These are phyloP conservation scores for Pseudotsuga menziesii DNA, from an alignment of 75 land plant genomes.

Conservation along the genomic window DNA sequence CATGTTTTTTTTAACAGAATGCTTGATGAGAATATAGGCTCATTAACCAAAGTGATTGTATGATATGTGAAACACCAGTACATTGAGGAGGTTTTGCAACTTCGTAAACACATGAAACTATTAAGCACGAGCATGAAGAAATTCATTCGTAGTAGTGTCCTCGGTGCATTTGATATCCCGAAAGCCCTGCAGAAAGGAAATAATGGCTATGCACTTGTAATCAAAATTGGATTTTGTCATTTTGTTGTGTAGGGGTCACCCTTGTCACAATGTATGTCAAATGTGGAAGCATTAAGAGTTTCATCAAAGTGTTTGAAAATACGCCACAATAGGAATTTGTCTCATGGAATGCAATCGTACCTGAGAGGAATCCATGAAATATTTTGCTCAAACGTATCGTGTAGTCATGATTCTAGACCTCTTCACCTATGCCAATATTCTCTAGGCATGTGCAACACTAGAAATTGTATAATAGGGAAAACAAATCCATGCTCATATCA, in stretches of 20 bases:
- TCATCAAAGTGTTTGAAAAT: conserved; percentile 27
- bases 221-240: conserved; percentile 21
- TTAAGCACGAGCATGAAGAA: conserved; percentile 3
- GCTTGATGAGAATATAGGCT: conserved; percentile 49
- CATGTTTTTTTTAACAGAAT: conserved; percentile 38
- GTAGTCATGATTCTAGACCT: conserved; percentile 17
- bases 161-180: conserved; percentile 27
- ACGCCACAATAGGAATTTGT: conserved; percentile 29
- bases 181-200: conserved; percentile 12
- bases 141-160: conserved; percentile 20
- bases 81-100: conserved; percentile 14
- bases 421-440: conserved; percentile 30
- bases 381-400: conserved; percentile 35
- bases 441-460: conserved; percentile 31
- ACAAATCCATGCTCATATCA: not conserved
- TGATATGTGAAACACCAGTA: conserved; percentile 21
- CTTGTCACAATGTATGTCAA: conserved; percentile 43
- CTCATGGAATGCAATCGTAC: conserved; percentile 45
- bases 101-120: conserved; percentile 17
- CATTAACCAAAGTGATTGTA: conserved; percentile 74
- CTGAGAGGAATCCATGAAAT: conserved; percentile 19
- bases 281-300: conserved; percentile 24
- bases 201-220: conserved; percentile 28
- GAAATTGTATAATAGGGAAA: conserved; percentile 8
- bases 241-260: conserved; percentile 23